Base-by-base conservation (phyloP, 1,139 yeast genomes). In the Taiozyma sp. region DNA sequence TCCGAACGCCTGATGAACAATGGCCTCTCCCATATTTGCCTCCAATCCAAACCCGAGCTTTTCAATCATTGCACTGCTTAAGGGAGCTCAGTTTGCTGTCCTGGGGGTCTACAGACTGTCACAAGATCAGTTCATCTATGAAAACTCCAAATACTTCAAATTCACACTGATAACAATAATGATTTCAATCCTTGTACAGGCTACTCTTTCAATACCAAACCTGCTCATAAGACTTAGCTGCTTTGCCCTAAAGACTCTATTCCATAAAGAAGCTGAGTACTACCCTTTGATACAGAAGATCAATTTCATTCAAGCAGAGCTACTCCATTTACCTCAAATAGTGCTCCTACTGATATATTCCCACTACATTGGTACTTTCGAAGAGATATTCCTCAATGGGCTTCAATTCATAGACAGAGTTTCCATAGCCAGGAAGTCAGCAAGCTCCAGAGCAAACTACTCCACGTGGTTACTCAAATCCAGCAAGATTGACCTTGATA, bases 1-100 rank as follows among this genome's bases (percentile, higher is more conserved):
- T 27, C 8, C 29, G 9, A 8, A 28, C 3, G 8, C 3, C 9
- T 28, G 10, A 4, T 3, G 19, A 19, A 14, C 3, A 24, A 57
- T 57, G 60, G 53, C 58, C 12, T 57, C 58, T 19, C 60, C 58
- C 6, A 51, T 55, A 7, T 54, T 57, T 36, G 43, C 53, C 4
- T 57, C 59, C 10, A 48, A 50, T n/a, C 57, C 57, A 8, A 57
- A 48, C 29, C 45, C 56, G 1, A 53, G 52, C 32, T 48, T 56
- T 28, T 53, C 61, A 0, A 19, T 49, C 10, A 43, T 45, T 4
- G 49, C 62, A 4, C 36, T 57, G 2, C 24, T 54, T 1, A 55
- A 55, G 38, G 62, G 62, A 1, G 27, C 38, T 10, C 59, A 55
- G n/a, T 45, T 54, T 40, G 61, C 60, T 2, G 2, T 56, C 2